Conservation (phyloP, 441 rosid species). For the Theobroma grandiflorum region DNA sequence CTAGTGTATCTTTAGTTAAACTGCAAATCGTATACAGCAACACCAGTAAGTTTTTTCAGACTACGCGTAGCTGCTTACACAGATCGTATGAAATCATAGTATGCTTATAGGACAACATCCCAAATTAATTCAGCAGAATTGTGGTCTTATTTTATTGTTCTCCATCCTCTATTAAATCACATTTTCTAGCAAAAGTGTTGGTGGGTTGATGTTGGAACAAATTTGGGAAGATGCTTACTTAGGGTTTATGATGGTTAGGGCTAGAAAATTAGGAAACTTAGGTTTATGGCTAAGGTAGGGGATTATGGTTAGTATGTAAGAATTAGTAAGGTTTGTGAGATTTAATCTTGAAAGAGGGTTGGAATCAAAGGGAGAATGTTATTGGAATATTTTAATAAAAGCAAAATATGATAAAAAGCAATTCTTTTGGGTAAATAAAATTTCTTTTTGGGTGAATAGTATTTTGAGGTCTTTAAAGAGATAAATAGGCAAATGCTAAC, state of each 20-base stretch:
- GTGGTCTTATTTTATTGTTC: neutral
- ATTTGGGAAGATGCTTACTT: neutral
- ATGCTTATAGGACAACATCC: neutral
- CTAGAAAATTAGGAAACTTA: neutral
- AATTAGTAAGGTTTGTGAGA: neutral
- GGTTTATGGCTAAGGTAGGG: neutral
- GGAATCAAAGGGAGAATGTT: neutral
- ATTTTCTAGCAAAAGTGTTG: neutral
- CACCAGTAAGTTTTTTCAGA: neutral
- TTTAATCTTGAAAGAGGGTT: conserved; percentile 3
- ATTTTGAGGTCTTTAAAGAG: neutral
- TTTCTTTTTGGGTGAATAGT: too few species aligned
- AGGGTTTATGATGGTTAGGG: neutral
- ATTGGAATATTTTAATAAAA: neutral
- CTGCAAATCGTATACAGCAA: neutral
- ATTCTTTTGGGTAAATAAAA: neutral
- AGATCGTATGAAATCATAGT: conserved; percentile 6
- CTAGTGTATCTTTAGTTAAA: neutral
- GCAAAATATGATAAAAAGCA: neutral
- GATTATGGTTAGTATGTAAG: neutral
- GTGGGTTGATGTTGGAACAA: neutral
- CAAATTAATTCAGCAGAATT: neutral
- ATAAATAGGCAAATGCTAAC: conserved; percentile 8
- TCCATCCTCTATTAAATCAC: neutral
- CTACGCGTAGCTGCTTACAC: neutral